A percentile compares a stretch with the other conserved stretches of the same genome.
Conservation (phyloP, 495 filamentous ascomycete genomes). For the Xylaria longipes region DNA sequence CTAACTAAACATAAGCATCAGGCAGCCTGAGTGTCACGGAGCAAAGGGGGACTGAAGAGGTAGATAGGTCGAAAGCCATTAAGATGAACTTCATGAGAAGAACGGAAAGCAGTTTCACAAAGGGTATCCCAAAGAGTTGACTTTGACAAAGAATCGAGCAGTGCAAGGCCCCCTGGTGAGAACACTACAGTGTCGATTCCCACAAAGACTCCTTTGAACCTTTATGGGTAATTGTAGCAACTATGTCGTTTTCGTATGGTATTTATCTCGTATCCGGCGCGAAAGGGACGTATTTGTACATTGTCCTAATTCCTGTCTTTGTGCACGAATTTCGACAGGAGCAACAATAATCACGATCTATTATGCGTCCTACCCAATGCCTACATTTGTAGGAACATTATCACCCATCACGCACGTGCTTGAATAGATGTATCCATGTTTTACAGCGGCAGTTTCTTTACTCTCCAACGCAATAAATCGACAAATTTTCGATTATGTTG, state of each 20-base stretch:
- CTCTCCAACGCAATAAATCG: neutral
- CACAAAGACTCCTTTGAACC: slow-evolving; percentile 14
- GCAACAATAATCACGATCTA: neutral
- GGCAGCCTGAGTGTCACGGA: neutral
- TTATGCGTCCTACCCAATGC: neutral
- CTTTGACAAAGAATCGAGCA: slow-evolving; percentile 10
- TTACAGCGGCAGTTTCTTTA: neutral
- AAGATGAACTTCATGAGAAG: neutral
- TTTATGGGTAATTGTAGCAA: neutral
- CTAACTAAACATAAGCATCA: neutral
- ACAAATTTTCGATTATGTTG: too few relatives aligned
- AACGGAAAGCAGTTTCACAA: neutral
- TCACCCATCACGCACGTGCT: neutral
- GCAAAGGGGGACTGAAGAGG: neutral
- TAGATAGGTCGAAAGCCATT: neutral
- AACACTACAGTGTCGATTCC: neutral
- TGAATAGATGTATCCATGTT: neutral
- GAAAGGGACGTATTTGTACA: neutral
- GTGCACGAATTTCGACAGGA: neutral
- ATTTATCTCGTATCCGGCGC: neutral
- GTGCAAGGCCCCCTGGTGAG: neutral
- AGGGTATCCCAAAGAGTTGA: neutral
- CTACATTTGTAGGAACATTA: neutral
- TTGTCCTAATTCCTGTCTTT: neutral
- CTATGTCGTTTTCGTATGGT: slow-evolving; percentile 11